Evolutionary conservation across 2,329 filamentous ascomycete genomes (phyloP), one percentile per base, ranked within the genome.

Genomic region (Gnomoniopsis sp.): DNA sequence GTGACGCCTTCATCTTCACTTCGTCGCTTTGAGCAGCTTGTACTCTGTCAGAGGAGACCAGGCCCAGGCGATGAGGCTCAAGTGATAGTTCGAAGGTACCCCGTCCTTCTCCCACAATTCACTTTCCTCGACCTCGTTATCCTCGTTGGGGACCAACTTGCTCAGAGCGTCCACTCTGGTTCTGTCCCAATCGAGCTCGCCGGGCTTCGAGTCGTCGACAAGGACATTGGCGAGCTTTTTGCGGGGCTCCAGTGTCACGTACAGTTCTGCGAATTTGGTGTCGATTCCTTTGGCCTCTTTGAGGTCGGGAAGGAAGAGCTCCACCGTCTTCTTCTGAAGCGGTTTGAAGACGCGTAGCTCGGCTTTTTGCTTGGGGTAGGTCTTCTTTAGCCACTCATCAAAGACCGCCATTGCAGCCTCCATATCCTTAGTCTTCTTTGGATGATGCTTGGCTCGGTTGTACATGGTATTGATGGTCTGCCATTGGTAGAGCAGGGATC

Each of bases 401-500:
- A 61, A 61, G 36, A 59, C 49, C 36, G 53, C 56, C 14, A 59
- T 54, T 19, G 59, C 59, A 6, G 56, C 53, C 53, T 61, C 54
- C n/a, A 61, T 61, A 30, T 59, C 59, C 15, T 61, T 55, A 6
- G 59, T 61, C 57, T 61, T 61, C 21, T 61, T 55, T 2, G 59
- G 56, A 22, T 61, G 59, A n/a, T 61, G 59, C 53, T 61, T 61
- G 26, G 59, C 59, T n/a, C 59, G 53, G 46, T 59, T 61, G 57
- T 56, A 57, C 59, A 61, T 59, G 15, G 59, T 61, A 46, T 59
- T 61, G 46, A 61, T 61, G 43, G 53, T 58, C 38, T 61, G 59
- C 21, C 59, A 55, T n/a, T 61, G 59, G 49, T 61, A 55, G 14
- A 55, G 46, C 38, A 57, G 30, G 17, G 54, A 57, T 15, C 59